These are phyloP conservation scores for Coemansia aciculifera DNA, from an alignment of 192 early-diverging fungal genomes.

Conservation along the genomic window DNA sequence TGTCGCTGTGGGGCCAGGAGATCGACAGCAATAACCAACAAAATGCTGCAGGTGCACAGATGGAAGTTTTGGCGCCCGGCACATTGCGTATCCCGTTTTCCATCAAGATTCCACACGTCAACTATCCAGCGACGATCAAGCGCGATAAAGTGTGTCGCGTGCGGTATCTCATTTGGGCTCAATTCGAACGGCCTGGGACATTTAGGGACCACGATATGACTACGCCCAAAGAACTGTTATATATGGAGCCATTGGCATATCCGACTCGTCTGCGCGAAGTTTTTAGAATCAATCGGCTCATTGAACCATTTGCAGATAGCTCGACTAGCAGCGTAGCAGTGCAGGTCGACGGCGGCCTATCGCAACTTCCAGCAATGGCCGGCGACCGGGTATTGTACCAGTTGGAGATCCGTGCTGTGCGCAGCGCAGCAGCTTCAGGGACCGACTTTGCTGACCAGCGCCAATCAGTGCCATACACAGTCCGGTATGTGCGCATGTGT, in stretches of 20 bases:
- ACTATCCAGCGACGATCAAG: conserved; percentile 37
- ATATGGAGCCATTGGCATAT: conserved; percentile 31
- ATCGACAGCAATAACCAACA: not conserved
- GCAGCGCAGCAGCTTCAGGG: not conserved
- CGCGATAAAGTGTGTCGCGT: conserved; percentile 33
- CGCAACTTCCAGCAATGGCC: conserved; percentile 29
- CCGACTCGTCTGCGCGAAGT: conserved; percentile 15
- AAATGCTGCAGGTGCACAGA: not conserved
- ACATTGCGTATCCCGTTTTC: conserved; percentile 39
- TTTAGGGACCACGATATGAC: conserved; percentile 22
- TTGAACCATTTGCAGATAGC: not conserved
- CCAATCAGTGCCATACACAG: not conserved
- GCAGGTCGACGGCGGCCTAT: conserved; percentile 15
- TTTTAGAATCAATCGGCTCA: conserved; percentile 4
- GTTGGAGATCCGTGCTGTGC: conserved; percentile 15
- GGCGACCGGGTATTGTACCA: conserved; percentile 36
- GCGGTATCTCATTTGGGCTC: conserved; percentile 36
- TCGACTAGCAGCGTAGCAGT: conserved; percentile 17
- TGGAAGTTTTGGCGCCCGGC: conserved; percentile 30
- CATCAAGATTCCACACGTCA: conserved; percentile 28
- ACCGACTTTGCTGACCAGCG: not conserved
- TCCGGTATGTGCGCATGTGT: conserved; percentile 19
- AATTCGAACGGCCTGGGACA: conserved; percentile 32
- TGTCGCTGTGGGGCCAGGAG: conserved; percentile 30
- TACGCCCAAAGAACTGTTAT: conserved; percentile 28